Conservation (phyloP, 768 basidiomycete species). For the Xanthoconium stramineum region DNA sequence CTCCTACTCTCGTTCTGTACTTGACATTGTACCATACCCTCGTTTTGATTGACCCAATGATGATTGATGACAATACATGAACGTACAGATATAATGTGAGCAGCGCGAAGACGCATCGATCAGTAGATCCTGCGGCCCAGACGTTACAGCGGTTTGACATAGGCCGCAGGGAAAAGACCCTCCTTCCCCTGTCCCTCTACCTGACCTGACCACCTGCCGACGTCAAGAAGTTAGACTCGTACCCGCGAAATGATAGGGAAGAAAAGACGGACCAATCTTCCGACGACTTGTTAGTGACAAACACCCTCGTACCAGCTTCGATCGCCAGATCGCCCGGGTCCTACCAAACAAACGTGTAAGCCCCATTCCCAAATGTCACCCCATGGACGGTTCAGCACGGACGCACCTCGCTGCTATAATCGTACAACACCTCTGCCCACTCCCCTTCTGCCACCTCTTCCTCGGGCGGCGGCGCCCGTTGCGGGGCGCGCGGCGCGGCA, state of each 20-base stretch:
- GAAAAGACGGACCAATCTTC: conserved; percentile 63
- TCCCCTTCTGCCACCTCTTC: conserved; percentile 48
- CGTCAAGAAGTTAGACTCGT: conserved; percentile 1
- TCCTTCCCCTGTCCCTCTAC: conserved; percentile 53
- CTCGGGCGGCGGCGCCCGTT: conserved; percentile 11
- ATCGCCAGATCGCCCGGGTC: conserved; percentile 67
- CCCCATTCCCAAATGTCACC: not conserved
- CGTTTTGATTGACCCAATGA: conserved; percentile 22
- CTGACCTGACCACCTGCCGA: conserved; percentile 65
- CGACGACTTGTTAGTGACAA: conserved; percentile 63
- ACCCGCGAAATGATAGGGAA: not conserved
- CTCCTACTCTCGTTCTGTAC: conserved; percentile 33
- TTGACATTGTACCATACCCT: conserved; percentile 25
- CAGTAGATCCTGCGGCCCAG: too few species aligned
- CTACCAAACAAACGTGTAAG: conserved; percentile 32
- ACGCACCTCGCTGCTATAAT: conserved; percentile 61
- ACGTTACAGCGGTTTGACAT: conserved; percentile 55
- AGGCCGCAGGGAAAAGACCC: conserved; percentile 67
- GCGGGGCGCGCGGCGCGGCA: conserved; percentile 16
- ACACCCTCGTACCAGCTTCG: conserved; percentile 53
- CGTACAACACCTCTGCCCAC: conserved; percentile 79
- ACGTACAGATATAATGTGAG: conserved; percentile 1
- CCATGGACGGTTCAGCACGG: not conserved
- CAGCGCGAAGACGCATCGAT: too few species aligned
- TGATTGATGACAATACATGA: conserved; percentile 9